Percentiles rank a stretch among this genome's conserved stretches.
Evolutionary conservation across 2,329 filamentous ascomycete genomes (phyloP).

Genomic region (Botrytis fragariae): DNA sequence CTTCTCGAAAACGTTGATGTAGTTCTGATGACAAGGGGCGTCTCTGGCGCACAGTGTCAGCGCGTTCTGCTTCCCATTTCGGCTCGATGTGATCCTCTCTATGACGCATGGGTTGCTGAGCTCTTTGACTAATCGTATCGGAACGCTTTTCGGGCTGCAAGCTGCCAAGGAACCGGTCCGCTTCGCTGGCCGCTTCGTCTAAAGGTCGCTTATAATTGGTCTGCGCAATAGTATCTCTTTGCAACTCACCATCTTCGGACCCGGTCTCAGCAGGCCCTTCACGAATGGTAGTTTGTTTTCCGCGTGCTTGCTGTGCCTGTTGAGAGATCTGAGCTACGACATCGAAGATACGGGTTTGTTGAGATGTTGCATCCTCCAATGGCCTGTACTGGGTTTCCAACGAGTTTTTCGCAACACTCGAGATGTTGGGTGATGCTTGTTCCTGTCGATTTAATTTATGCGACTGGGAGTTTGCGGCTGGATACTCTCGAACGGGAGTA

Average conservation of each 20-base stretch:
- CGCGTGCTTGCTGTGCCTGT: constrained; percentile 32
- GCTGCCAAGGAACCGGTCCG: constrained; percentile 42
- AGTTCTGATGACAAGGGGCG: constrained; percentile 25
- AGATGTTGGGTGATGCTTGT: background rate
- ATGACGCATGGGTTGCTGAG: constrained; percentile 22
- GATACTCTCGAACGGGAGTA: constrained; percentile 22
- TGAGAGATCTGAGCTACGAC: constrained; percentile 35
- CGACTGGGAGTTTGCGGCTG: constrained; percentile 24
- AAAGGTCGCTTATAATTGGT: constrained; percentile 19
- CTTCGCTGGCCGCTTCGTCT: constrained; percentile 38
- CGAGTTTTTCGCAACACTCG: background rate
- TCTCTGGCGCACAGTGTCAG: constrained; percentile 21
- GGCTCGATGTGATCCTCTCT: constrained; percentile 21
- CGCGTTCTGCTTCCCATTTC: constrained; percentile 27
- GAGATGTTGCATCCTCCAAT: constrained; percentile 25
- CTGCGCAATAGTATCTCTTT: constrained; percentile 22
- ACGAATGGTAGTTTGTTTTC: constrained; percentile 23
- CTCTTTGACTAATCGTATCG: background rate
- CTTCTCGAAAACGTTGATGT: constrained; percentile 24
- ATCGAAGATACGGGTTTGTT: constrained; percentile 33
- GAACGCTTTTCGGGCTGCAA: constrained; percentile 34
- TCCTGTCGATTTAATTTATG: constrained; percentile 27
- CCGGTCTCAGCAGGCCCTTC: constrained; percentile 33
- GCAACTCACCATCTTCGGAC: constrained; percentile 43
- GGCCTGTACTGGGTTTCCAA: constrained; percentile 15